These are phyloP conservation scores for Protomyces inundatus DNA, from an alignment of 1,139 yeast genomes.

Conservation along the genomic window DNA sequence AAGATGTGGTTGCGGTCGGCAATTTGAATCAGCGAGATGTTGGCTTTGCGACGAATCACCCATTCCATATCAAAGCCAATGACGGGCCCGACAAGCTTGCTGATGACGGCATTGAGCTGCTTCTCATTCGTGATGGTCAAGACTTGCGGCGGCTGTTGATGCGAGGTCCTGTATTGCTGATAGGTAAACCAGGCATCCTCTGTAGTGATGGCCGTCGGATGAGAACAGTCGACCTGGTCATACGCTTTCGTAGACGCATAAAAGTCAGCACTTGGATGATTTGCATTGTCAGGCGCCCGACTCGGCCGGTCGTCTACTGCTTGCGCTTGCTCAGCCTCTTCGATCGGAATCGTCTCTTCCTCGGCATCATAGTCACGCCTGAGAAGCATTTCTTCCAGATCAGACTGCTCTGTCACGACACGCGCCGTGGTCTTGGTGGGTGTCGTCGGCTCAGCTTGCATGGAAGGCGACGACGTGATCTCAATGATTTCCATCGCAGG, in stretches of 20 bases:
- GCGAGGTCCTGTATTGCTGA: conserved; percentile 4
- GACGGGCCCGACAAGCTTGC: conserved; percentile 7
- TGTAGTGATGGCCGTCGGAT: too few species aligned
- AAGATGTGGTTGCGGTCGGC: conserved; percentile 11
- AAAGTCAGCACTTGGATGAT: neutral
- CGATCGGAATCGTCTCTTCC: neutral
- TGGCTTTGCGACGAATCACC: neutral
- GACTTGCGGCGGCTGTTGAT: conserved; percentile 9
- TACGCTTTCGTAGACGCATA: neutral
- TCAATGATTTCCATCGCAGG: neutral
- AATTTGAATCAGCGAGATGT: conserved; percentile 20
- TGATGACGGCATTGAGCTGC: conserved; percentile 15
- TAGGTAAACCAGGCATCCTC: neutral
- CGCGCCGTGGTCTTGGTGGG: neutral
- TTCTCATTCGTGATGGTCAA: conserved; percentile 15
- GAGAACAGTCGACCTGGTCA: too few species aligned
- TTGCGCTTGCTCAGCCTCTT: too few species aligned
- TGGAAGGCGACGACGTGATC: neutral
- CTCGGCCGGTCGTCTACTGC: too few species aligned
- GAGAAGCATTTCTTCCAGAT: neutral
- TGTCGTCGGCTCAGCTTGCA: neutral
- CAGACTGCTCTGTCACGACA: neutral
- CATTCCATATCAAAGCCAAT: conserved; percentile 23
- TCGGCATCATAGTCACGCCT: neutral
- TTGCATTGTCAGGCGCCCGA: too few species aligned